Conservation (phyloP, 768 basidiomycete species). For the Mrakia blollopis region DNA sequence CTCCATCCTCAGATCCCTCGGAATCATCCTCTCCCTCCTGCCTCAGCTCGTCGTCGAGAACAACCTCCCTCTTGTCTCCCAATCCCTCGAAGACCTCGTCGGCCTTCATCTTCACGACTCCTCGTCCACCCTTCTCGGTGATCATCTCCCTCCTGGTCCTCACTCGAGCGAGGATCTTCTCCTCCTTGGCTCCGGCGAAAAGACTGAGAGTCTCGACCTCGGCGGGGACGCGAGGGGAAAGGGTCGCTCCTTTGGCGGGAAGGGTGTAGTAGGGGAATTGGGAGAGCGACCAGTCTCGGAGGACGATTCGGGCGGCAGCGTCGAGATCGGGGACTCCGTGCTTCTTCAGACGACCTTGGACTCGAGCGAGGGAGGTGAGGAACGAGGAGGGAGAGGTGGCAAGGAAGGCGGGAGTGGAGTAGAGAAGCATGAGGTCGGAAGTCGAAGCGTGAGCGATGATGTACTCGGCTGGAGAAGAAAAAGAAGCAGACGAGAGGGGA, state of each 20-base stretch:
- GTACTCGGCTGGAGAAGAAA: constrained; percentile 53
- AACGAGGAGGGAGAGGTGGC: constrained; percentile 65
- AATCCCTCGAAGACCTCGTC: constrained; percentile 39
- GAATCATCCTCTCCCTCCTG: constrained; percentile 35
- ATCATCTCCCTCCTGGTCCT: constrained; percentile 59
- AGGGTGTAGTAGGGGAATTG: constrained; percentile 67
- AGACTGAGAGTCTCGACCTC: constrained; percentile 42
- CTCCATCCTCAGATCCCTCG: constrained; percentile 48
- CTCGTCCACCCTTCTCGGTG: constrained; percentile 52
- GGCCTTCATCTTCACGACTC: constrained; percentile 56
- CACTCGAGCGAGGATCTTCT: constrained; percentile 51
- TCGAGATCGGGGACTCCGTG: constrained; percentile 66
- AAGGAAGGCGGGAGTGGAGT: constrained; percentile 73
- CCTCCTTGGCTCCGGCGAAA: constrained; percentile 54
- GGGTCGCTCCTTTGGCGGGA: constrained; percentile 46
- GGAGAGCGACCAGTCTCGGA: constrained; percentile 78
- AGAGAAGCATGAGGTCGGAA: constrained; percentile 85
- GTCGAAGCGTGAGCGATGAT: constrained; percentile 63
- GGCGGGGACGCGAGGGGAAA: constrained; percentile 25
- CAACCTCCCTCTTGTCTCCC: constrained; percentile 49
- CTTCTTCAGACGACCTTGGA: constrained; percentile 72
- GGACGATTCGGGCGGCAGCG: constrained; percentile 68
- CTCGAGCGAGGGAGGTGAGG: constrained; percentile 69
- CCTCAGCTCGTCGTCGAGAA: constrained; percentile 42
- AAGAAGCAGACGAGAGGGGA: background rate